Evolutionary conservation across 2,329 filamentous ascomycete species (phyloP).

Genomic region (Penicillium sp.): DNA sequence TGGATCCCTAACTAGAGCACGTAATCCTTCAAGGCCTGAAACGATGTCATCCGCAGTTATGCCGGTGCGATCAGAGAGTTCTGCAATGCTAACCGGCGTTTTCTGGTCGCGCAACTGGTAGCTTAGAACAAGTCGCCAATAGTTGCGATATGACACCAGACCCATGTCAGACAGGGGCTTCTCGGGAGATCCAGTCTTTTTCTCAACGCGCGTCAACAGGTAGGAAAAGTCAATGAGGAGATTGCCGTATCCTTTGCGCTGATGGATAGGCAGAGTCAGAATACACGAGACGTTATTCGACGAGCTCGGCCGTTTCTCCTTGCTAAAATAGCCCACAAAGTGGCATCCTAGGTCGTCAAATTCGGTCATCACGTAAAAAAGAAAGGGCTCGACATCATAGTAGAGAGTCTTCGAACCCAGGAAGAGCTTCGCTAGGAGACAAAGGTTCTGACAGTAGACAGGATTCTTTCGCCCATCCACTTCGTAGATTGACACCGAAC

Average conservation of each 20-base stretch:
- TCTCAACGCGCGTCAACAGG: constrained; percentile 85
- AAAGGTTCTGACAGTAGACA: constrained; percentile 95
- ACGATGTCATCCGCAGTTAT: constrained; percentile 97
- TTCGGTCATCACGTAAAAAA: constrained; percentile 97
- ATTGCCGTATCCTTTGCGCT: constrained; percentile 94
- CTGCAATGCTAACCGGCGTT: constrained; percentile 51
- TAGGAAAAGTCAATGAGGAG: constrained; percentile 98
- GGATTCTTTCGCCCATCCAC: constrained; percentile 92
- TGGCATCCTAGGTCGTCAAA: constrained; percentile 87
- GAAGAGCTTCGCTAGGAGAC: constrained; percentile 91
- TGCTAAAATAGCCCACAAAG: constrained; percentile 99
- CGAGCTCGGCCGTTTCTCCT: constrained; percentile 91
- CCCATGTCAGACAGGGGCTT: constrained; percentile 98
- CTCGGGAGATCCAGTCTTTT: constrained; percentile 91
- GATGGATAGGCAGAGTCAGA: constrained; percentile 89
- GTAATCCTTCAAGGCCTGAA: constrained; percentile 83
- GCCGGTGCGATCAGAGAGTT: constrained; percentile 75
- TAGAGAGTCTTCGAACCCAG: constrained; percentile 97
- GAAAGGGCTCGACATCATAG: constrained; percentile 98
- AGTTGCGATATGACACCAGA: constrained; percentile 92
- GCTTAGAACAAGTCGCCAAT: constrained; percentile 88
- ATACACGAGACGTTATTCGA: constrained; percentile 98
- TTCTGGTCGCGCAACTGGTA: constrained; percentile 70
- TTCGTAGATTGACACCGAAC: constrained; percentile 92
- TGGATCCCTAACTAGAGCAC: constrained; percentile 85